Base-by-base conservation (phyloP, 1,284 basidiomycete species). In the Amylostereum areolatum region DNA sequence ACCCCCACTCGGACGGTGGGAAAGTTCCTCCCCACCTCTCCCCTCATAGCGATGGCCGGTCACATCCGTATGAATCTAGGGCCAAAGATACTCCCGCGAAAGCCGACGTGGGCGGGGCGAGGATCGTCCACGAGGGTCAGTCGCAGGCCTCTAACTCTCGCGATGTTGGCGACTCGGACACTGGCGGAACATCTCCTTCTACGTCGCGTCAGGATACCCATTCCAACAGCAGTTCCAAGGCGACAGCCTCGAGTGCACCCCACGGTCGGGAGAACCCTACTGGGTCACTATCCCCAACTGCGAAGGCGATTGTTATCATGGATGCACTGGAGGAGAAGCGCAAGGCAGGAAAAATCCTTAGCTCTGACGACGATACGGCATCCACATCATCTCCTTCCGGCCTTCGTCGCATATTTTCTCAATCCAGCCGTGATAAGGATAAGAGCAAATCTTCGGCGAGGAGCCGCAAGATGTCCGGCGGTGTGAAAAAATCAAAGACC, bases 281-380 rank as follows among this genome's bases (percentile, higher is more conserved):
- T 55, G 62, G 58, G 55, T 62, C 45, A 48, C 46, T 73, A 60
- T 68, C 75, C 6, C 61, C 77, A 18, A 66, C 77, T 9, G 76
- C 78, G 35, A 85, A 82, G 59, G 74, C 80, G 10, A 79, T 84
- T 48, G 79, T 74, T 10, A 71, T 80, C 49, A 68, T 81, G 39
- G 81, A 85, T 50, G 73, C 77, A 2, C 64, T 79, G 46, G 76
- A 79, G 35, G 69, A 69, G 41, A 80, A 77, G 57, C 61, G 69
- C 51, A 62, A 62, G 50, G 54, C 57, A 52, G 44, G 61, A 46
- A 46, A 57, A n/a, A 56, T 57, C 30, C 18, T 18, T 18, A 18
- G 18, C 18, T 18, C 18, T 18, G 18, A 18, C 18, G 18, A 18
- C 18, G 18, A 18, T 18, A 18, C 18, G 18, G 54, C 39, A 10